Evolutionary conservation across 192 early-diverging fungal genomes (phyloP).

Genomic region (Spizellomyces punctatus): DNA sequence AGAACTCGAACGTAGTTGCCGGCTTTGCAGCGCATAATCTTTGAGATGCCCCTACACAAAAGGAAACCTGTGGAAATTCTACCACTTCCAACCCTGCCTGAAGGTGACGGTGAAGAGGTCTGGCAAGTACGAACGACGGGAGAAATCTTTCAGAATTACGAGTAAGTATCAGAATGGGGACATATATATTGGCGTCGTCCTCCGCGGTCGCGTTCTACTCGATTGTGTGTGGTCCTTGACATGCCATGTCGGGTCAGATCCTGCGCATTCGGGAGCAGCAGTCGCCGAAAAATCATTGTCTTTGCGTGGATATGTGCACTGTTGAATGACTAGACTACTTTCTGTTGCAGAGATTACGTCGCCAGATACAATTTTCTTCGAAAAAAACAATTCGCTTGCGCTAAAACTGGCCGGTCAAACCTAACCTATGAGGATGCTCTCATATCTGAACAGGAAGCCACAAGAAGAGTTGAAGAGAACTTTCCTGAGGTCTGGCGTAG

Average conservation of each 20-base stretch:
- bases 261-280: neutral
- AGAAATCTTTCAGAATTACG: constrained; percentile 51
- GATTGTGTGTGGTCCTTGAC: too few species aligned
- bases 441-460: constrained; percentile 69
- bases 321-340: neutral
- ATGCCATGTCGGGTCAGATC: too few species aligned
- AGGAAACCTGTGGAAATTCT: constrained; percentile 10
- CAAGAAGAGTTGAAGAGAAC: constrained; percentile 60
- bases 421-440: constrained; percentile 84
- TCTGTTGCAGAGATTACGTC: constrained; percentile 63
- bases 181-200: constrained; percentile 2
- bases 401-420: constrained; percentile 68
- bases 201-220: neutral
- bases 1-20: too few species aligned
- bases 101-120: constrained; percentile 27
- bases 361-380: constrained; percentile 68
- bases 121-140: constrained; percentile 49
- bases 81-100: constrained; percentile 8
- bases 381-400: constrained; percentile 77
- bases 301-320: neutral
- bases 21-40: too few species aligned
- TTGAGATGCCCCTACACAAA: too few species aligned
- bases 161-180: constrained; percentile 33
- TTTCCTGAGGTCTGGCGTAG: constrained; percentile 70
- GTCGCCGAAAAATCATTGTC: neutral